Conservation (phyloP, 768 basidiomycete genomes). For the Pleurotus tuber-regium region DNA sequence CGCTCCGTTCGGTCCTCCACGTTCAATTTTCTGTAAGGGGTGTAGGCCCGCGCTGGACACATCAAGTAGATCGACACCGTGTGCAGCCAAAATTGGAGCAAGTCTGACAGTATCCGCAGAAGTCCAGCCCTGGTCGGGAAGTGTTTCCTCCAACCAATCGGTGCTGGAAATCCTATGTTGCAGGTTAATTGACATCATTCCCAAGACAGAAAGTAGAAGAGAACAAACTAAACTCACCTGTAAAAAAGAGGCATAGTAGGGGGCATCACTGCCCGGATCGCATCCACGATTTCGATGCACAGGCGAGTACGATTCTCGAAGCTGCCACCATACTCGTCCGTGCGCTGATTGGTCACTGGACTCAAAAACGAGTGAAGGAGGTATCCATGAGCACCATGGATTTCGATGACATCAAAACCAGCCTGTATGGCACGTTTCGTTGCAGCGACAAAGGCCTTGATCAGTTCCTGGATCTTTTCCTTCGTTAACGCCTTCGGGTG, state of each 20-base stretch:
- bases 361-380: conserved; percentile 42
- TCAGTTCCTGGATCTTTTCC: conserved; percentile 43
- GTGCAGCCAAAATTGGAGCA: conserved; percentile 42
- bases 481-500: conserved; percentile 42
- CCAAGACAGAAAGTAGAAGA: neutral
- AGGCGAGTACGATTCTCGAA: conserved; percentile 55
- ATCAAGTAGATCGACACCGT: conserved; percentile 63
- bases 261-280: conserved; percentile 47
- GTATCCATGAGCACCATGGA: conserved; percentile 50
- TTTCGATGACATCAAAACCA: conserved; percentile 43
- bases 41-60: conserved; percentile 52
- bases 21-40: conserved; percentile 20
- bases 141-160: conserved; percentile 53
- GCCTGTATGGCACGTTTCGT: conserved; percentile 39
- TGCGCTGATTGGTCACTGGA: conserved; percentile 45
- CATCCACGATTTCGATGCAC: conserved; percentile 46
- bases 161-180: conserved; percentile 46
- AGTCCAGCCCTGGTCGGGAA: conserved; percentile 52
- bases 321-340: conserved; percentile 52
- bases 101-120: conserved; percentile 54
- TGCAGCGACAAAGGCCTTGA: conserved; percentile 39
- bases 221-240: conserved; percentile 32
- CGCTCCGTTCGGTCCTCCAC: conserved; percentile 3
- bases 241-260: conserved; percentile 53
- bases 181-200: too few relatives aligned